Base-by-base conservation (phyloP, 257 asterid species). In the Solanum etuberosum region DNA sequence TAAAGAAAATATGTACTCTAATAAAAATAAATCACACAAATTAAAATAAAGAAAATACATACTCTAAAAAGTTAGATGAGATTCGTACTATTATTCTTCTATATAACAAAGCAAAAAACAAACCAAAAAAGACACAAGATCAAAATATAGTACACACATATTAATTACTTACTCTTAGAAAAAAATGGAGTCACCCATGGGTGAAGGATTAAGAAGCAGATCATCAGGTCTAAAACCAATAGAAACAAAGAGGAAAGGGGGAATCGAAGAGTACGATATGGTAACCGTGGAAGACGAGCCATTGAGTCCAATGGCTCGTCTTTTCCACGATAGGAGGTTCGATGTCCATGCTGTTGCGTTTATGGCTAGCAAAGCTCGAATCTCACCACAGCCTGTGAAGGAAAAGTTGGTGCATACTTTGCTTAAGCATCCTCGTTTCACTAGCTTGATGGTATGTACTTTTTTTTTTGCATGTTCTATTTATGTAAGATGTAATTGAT, bases 391-490 rank as follows among this genome's bases (percentile, higher is more conserved):
- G 18, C 38, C 78, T 13, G 40, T 91, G 2, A 91, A 91, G 37
- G 84, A 88, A 2, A 83, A 84, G 20, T 65, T 91, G 51, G 74
- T 42, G 27, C 90, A 65, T 25, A 83, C 90, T 46, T 25, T 91
- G 87, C 86, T 88, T 16, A 90, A 90, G 35, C 93, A 91, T 68
- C 93, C 92, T 81, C 91, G 91, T 10, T 90, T 91, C 87, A 84
- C 89, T 20, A 90, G 93, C 61, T 20, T 88, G 77, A 88, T 72
- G 92, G 93, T 91, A 89, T 40, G 61, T 7, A 25, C 3, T 5
- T 25, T 51, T 11, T n/a, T 51, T 51, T 57, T 0, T 65, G 32
- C 21, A 27, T 27, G 5, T 65, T 65, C 4, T 20, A 2, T 67
- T 27, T 67, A 27, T 6, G 18, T 27, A 65, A 15, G 37, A 27